Evolutionary conservation across 768 basidiomycete genomes (phyloP), one percentile per base, ranked within the genome.

Genomic region (Russula griseocarnosa): DNA sequence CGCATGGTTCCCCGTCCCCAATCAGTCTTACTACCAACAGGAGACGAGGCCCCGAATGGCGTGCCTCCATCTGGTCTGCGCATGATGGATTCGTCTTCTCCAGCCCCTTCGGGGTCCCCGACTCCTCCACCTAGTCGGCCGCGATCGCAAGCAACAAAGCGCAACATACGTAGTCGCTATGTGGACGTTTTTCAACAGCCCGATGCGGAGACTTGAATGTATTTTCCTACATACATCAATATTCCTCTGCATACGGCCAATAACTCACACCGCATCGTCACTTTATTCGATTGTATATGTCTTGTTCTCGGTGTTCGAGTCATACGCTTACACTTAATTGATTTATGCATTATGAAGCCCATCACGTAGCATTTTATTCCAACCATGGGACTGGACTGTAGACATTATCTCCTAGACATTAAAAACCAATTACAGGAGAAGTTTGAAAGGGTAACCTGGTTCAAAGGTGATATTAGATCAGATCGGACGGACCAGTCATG

Each of bases 151-250:
- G 80, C 82, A 24, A 81, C 85, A 28, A 95, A 92, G 76, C 87
- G 88, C 65, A 88, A 86, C 67, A 76, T 90, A 60, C 83, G 92
- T 60, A 90, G 79, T 72, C 85, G 91, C 66, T 97, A 97, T 72
- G 93, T 97, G 3, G 92, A 94, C 71, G 88, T 94, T n/a, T 87
- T 94, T 74, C 86, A 88, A 67, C 82, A 86, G 18, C 67, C 67
- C 20, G 30, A 52, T 30, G 60, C 10, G 16, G 65, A 44, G 32
- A 44, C 54, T 47, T 68, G 55, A 59, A 44, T 38, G 8, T 40
- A 34, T 56, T 55, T 20, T 14, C 22, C 26, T 44, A 14, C 40
- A 55, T 44, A 14, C 49, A 55, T 30, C 32, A 28, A 40, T 22
- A 50, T 28, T 40, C 24, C 52, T 18, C 51, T 52, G 10, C 11